phyloP scores from a whole-genome alignment of 352 stramenopile species.

The Thalassiosira hispida region DNA sequence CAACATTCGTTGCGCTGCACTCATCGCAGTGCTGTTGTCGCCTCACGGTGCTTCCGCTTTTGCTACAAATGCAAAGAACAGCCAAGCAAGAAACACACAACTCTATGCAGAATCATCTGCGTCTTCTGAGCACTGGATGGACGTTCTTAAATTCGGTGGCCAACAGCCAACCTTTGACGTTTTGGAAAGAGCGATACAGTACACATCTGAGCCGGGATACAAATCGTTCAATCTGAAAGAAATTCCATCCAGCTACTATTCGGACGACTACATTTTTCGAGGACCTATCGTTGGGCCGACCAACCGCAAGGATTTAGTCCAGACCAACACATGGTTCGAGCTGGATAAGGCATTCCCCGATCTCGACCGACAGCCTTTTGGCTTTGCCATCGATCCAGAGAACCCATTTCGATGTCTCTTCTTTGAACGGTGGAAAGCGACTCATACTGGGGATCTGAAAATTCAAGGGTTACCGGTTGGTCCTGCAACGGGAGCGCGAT shows the following conservation, averaged over 20 bases:
- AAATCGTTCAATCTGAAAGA: too few relatives aligned
- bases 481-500: slow-evolving; percentile 23
- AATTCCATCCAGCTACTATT: too few relatives aligned
- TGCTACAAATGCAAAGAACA: too few relatives aligned
- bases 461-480: background rate
- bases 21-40: too few relatives aligned
- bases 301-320: slow-evolving; percentile 32
- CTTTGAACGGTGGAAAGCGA: slow-evolving; percentile 52
- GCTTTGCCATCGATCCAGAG: slow-evolving; percentile 57
- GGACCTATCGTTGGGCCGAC: slow-evolving; percentile 53
- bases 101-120: too few relatives aligned
- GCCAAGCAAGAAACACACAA: too few relatives aligned
- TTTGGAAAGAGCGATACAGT: slow-evolving; percentile 45
- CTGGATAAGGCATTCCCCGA: slow-evolving; percentile 42
- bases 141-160: too few relatives aligned
- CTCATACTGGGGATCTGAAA: slow-evolving; percentile 29
- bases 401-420: slow-evolving; percentile 56
- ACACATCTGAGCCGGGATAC: too few relatives aligned
- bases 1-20: too few relatives aligned
- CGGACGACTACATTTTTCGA: slow-evolving; percentile 52
- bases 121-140: too few relatives aligned
- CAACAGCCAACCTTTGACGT: too few relatives aligned
- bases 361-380: slow-evolving; percentile 40
- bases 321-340: slow-evolving; percentile 37
- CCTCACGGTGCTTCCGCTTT: too few relatives aligned